Conservation (phyloP, 352 stramenopile species). For the Phytophthora agathidicida region DNA sequence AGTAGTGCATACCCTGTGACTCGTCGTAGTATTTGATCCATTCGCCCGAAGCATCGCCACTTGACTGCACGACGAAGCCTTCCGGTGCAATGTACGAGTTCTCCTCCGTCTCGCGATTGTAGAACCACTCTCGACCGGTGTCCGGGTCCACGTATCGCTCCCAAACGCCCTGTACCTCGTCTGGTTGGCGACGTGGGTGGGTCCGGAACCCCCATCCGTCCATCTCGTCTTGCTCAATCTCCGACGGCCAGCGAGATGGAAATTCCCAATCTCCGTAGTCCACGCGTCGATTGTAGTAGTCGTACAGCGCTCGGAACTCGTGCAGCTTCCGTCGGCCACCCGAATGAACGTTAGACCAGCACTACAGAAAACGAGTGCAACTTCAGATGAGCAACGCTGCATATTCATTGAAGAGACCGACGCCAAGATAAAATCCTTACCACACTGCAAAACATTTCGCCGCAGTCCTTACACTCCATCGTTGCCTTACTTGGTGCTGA, state of each 20-base stretch:
- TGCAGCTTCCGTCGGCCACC: conserved; percentile 83
- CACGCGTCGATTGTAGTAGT: conserved; percentile 90
- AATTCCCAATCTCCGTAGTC: conserved; percentile 93
- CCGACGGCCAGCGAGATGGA: conserved; percentile 88
- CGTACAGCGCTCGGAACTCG: conserved; percentile 89
- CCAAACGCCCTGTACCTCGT: conserved; percentile 55
- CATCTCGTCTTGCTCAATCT: conserved; percentile 90
- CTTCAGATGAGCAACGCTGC: conserved; percentile 15
- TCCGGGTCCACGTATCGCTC: conserved; percentile 65
- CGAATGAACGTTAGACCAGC: conserved; percentile 87
- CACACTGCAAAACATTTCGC: conserved; percentile 89
- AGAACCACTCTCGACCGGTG: conserved; percentile 64
- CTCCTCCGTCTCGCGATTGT: conserved; percentile 68
- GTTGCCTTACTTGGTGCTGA: conserved; percentile 45
- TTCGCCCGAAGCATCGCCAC: not conserved
- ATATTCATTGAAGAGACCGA: conserved; percentile 1
- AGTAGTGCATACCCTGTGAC: conserved; percentile 67
- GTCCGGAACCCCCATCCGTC: conserved; percentile 78
- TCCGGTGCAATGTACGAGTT: conserved; percentile 55
- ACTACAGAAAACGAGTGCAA: conserved; percentile 43
- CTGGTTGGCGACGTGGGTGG: conserved; percentile 46
- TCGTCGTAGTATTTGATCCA: conserved; percentile 80
- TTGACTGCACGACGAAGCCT: conserved; percentile 26
- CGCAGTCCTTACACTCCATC: conserved; percentile 90
- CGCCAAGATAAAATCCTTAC: conserved; percentile 34